Base-by-base conservation (phyloP, 2,329 filamentous ascomycete species). In the Fusarium sp. region DNA sequence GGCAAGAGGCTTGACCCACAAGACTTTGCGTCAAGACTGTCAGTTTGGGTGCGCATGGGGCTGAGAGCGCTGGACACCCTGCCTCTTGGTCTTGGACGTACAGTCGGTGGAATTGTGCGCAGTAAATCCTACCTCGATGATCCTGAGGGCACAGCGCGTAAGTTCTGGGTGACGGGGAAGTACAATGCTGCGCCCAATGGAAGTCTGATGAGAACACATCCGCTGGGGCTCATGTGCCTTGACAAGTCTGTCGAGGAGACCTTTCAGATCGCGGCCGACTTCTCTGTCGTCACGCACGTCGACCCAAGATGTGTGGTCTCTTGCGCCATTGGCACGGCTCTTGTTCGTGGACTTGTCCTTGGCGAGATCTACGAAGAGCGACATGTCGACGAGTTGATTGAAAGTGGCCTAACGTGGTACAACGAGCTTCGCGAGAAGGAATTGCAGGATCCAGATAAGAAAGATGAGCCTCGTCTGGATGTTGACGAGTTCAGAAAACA, bases 161-260 rank as follows among this genome's bases (percentile, higher is more conserved):
- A 77, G 15, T 76, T 79, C 20, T 88, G 86, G 86, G 74, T 81
- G 20, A 80, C 80, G 7, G 77, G 79, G 2, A 79, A 78, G 0
- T 80, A 80, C 49, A 75, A 81, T 7, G 79, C 80, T 7, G 86
- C 86, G 1, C 84, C 86, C 0, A 88, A 88, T 58, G 86, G 86
- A 4, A 86, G 84, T 46, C 71, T 88, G 17, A 88, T 88, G 86
- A 75, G 86, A 13, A 88, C 85, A 13, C 85, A 88, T 61, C 84
- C 85, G 1, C 76, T 88, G 18, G 86, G 86, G 1, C 72, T 87
- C 10, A 84, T 88, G 64, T 85, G 84, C 46, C 60, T 87, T 14
- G 75, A 76, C 38, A 78, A 81, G 50, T 78, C 73, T 2, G 77
- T 85, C 13, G 80, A 82, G 11, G 82, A 85, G 72, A 83, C 83